A percentile compares a stretch with the other conserved stretches of the same genome.
These are phyloP conservation scores for Shiraia sp. DNA, from an alignment of 2,329 filamentous ascomycete genomes.

Conservation along the genomic window DNA sequence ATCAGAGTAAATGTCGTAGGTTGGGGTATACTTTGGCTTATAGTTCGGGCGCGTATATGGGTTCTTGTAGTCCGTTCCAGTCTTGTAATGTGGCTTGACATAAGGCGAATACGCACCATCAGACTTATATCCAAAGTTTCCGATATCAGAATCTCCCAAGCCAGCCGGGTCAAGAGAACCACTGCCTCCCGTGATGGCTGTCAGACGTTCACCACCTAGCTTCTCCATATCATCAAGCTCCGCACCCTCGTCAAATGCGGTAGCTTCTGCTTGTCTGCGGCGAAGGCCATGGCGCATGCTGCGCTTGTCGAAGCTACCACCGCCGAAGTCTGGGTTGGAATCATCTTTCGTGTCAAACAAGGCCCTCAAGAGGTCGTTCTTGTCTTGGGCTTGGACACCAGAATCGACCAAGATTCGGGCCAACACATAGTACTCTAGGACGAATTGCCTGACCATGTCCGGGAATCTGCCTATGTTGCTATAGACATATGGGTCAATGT, in stretches of 20 bases:
- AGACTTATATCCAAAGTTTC: no score
- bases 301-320: neutral
- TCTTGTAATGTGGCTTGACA: no score
- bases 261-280: conserved; percentile 2
- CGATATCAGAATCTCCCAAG: neutral
- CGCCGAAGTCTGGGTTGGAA: neutral
- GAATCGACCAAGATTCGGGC: neutral
- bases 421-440: conserved; percentile 4
- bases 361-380: neutral
- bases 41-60: no score
- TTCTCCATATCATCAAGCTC: conserved; percentile 5
- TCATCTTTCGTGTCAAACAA: conserved; percentile 1
- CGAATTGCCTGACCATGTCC: conserved; percentile 1
- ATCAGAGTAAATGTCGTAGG: no score
- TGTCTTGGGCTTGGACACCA: neutral
- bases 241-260: neutral
- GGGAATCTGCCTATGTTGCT: neutral
- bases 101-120: no score
- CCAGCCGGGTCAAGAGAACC: conserved; percentile 6
- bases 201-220: neutral
- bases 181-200: neutral
- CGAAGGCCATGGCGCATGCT: conserved; percentile 3
- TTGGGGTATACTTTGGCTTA: no score
- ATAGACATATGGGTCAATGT: neutral
- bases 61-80: no score